A percentile compares a stretch with the other conserved stretches of the same genome.
Evolutionary conservation across 306 rosid species (phyloP).

Genomic region (Fragaria ananassa): DNA sequence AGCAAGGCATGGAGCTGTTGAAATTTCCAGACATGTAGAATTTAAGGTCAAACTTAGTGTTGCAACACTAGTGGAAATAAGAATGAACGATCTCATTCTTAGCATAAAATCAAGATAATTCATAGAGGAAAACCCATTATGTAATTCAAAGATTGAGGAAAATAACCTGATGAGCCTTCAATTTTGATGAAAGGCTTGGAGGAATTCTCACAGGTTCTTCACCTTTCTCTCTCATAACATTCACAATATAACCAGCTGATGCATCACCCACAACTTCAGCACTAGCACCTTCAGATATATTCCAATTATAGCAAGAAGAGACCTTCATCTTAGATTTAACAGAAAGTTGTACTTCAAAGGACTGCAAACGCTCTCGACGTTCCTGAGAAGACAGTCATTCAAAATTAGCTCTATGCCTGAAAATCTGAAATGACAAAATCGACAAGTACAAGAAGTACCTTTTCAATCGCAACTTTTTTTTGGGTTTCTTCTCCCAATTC

Average conservation of each 20-base stretch:
- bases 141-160: not conserved
- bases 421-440: conserved; percentile 18
- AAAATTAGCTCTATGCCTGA: conserved; percentile 7
- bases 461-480: conserved; percentile 91
- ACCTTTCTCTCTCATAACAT: conserved; percentile 93
- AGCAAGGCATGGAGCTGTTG: not conserved
- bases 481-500: conserved; percentile 97
- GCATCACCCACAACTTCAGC: conserved; percentile 81
- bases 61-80: not conserved
- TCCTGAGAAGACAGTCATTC: conserved; percentile 49
- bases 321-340: conserved; percentile 53
- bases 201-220: conserved; percentile 90
- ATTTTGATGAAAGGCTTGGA: conserved; percentile 83
- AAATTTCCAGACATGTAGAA: not conserved
- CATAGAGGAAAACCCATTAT: not conserved
- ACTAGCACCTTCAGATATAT: conserved; percentile 69
- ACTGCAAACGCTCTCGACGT: conserved; percentile 90
- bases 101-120: conserved; percentile 5
- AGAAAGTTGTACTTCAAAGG: conserved; percentile 77
- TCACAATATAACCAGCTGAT: conserved; percentile 74
- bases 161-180: conserved; percentile 86
- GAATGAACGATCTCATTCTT: not conserved
- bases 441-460: conserved; percentile 40
- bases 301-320: conserved; percentile 55
- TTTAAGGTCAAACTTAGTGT: not conserved